These are phyloP conservation scores for Chloranthus sessilifolius DNA, from an alignment of 164 flowering plant species.

Conservation along the genomic window DNA sequence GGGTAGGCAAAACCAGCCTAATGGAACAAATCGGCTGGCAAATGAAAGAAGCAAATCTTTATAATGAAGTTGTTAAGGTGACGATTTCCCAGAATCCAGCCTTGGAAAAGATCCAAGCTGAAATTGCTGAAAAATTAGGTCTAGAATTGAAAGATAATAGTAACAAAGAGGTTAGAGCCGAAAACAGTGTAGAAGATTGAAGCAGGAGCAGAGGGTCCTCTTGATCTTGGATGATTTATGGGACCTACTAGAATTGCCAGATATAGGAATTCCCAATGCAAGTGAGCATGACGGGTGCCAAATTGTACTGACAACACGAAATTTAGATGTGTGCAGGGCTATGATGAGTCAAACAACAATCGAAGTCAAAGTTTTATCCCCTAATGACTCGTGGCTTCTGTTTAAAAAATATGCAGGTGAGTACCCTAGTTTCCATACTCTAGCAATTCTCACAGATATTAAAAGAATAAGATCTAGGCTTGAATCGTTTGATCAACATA, in stretches of 20 bases:
- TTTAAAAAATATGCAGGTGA: conserved; percentile 15
- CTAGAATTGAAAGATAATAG: not conserved
- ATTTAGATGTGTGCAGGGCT: conserved; percentile 1
- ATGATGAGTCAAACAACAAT: conserved; percentile 14
- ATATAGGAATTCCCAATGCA: conserved; percentile 19
- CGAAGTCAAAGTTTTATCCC: not conserved
- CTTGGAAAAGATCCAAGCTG: no score
- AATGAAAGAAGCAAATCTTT: no score
- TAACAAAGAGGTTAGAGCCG: conserved; percentile 7
- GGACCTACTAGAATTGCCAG: conserved; percentile 15
- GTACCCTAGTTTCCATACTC: not conserved
- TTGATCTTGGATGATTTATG: conserved; percentile 35
- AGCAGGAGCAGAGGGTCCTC: conserved; percentile 13
- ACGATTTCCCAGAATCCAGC: no score
- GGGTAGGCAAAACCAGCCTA: no score
- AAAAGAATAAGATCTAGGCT: no score
- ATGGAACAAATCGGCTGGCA: no score
- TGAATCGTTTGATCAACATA: no score
- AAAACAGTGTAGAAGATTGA: conserved; percentile 1
- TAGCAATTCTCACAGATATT: no score
- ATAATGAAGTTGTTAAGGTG: no score
- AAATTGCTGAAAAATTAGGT: no score
- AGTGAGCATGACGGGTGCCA: conserved; percentile 11
- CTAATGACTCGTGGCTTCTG: conserved; percentile 16
- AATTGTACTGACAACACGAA: conserved; percentile 18